Percentiles rank a stretch among this genome's conserved stretches.
phyloP scores from a whole-genome alignment of 345 rosid species.

The Gossypium sturtianum region DNA sequence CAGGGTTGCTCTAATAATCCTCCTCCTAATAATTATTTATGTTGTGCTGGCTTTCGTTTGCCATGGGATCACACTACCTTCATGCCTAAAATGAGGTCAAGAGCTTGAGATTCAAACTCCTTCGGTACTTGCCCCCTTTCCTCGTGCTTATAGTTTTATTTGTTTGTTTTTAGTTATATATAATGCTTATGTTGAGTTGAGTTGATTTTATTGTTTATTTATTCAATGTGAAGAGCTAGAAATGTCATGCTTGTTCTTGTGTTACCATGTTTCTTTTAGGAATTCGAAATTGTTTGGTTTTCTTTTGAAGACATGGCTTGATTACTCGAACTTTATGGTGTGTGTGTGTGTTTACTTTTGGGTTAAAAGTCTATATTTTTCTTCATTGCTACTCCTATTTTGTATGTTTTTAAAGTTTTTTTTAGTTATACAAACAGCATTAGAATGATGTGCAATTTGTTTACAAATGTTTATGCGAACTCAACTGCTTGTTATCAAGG shows the following conservation, averaged over 20 bases:
- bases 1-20: conserved; percentile 61
- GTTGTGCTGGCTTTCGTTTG: conserved; percentile 73
- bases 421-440: neutral
- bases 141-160: neutral
- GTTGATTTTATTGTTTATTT: neutral
- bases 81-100: conserved; percentile 55
- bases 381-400: neutral
- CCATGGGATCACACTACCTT: conserved; percentile 69
- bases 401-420: neutral
- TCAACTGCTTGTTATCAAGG: too few species aligned
- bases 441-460: neutral
- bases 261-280: conserved; percentile 3
- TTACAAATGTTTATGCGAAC: neutral
- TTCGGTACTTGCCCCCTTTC: neutral
- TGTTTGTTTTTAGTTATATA: neutral
- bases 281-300: conserved; percentile 13
- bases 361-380: neutral
- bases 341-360: neutral
- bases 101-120: conserved; percentile 15
- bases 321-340: neutral
- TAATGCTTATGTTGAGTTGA: neutral
- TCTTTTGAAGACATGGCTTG: neutral
- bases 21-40: conserved; percentile 59
- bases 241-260: neutral
- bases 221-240: conserved; percentile 19